A percentile compares a stretch with the other conserved stretches of the same genome.
Conservation (phyloP, 2,329 filamentous ascomycete genomes). For the Cryphonectria radicalis region DNA sequence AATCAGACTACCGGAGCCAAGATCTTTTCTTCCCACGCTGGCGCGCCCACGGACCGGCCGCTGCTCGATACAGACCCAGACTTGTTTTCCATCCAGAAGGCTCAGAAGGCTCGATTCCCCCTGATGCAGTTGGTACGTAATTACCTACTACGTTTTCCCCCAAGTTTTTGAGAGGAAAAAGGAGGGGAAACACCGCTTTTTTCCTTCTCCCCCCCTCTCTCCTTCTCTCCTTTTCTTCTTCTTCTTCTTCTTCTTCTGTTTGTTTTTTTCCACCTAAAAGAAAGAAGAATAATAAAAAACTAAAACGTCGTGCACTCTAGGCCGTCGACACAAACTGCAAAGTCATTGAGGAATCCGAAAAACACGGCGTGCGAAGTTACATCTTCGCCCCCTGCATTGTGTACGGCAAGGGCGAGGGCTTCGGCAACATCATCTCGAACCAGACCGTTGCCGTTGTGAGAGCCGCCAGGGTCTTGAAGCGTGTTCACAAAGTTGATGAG, state of each 20-base stretch:
- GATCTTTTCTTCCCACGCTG: constrained; percentile 53
- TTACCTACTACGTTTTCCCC: no score
- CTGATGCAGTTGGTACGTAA: not conserved
- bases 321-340: constrained; percentile 46
- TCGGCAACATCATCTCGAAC: constrained; percentile 55
- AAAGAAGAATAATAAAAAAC: no score
- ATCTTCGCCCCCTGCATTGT: constrained; percentile 60
- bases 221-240: no score
- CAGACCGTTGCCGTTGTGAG: constrained; percentile 54
- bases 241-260: no score
- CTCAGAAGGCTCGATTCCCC: constrained; percentile 32
- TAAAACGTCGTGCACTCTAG: constrained; percentile 33
- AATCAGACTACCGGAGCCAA: constrained; percentile 55
- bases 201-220: no score
- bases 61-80: constrained; percentile 49
- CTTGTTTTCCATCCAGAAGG: constrained; percentile 50
- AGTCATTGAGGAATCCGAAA: constrained; percentile 49
- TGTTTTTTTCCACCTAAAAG: no score
- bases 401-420: constrained; percentile 53
- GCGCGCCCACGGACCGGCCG: constrained; percentile 44
- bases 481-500: constrained; percentile 48
- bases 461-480: constrained; percentile 45
- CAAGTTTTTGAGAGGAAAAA: no score
- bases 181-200: not conserved
- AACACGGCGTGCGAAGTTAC: constrained; percentile 50